phyloP scores from a whole-genome alignment of 306 rosid genomes.

The Geum urbanum region DNA sequence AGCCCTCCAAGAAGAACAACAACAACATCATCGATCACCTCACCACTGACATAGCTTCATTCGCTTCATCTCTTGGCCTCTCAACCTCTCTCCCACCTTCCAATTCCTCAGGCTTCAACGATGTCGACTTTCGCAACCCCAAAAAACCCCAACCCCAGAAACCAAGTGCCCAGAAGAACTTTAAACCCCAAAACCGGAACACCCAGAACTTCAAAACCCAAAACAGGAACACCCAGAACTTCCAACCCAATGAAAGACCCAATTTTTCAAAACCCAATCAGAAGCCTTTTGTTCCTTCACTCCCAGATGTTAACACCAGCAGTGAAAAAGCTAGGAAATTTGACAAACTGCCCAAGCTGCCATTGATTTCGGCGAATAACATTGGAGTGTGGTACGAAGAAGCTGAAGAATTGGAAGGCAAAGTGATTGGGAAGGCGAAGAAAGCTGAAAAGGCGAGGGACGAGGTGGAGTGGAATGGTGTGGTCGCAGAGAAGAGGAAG shows the following conservation, averaged over 20 bases:
- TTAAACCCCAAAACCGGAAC: constrained; percentile 21
- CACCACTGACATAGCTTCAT: constrained; percentile 68
- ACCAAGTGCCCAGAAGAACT: neutral
- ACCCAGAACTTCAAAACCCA: constrained; percentile 20
- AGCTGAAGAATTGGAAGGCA: constrained; percentile 59
- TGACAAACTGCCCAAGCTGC: constrained; percentile 65
- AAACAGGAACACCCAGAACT: constrained; percentile 26
- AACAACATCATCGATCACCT: constrained; percentile 49
- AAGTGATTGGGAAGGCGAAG: constrained; percentile 61
- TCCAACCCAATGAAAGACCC: constrained; percentile 35
- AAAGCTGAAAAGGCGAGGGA: constrained; percentile 40
- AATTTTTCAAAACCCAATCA: constrained; percentile 44
- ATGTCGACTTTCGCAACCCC: constrained; percentile 71
- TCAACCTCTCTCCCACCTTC: constrained; percentile 51
- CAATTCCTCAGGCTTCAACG: constrained; percentile 79
- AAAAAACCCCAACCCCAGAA: constrained; percentile 30
- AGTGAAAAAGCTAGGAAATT: constrained; percentile 41
- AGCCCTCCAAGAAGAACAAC: constrained; percentile 30
- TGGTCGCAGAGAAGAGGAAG: constrained; percentile 66
- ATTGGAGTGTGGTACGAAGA: constrained; percentile 78
- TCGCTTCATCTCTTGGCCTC: constrained; percentile 77
- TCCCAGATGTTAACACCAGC: constrained; percentile 30
- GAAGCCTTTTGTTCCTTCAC: constrained; percentile 48
- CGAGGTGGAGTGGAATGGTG: constrained; percentile 59
- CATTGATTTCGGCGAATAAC: constrained; percentile 55